These are phyloP conservation scores for Kockovaella imperatae DNA, from an alignment of 768 basidiomycete genomes.

Conservation along the genomic window DNA sequence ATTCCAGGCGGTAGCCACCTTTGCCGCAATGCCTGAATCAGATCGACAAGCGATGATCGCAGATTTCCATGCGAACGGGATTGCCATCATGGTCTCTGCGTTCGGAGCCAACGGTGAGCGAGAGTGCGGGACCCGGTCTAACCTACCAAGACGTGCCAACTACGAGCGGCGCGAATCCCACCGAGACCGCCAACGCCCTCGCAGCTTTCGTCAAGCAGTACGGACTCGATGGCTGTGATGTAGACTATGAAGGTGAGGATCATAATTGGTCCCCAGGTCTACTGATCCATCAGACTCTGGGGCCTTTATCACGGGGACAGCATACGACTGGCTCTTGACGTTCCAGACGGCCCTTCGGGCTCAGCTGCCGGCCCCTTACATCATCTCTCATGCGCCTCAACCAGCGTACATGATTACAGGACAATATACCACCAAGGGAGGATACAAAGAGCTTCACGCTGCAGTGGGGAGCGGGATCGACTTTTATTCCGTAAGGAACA, in stretches of 20 bases:
- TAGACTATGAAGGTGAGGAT: slow-evolving; percentile 54
- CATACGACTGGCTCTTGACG: slow-evolving; percentile 20
- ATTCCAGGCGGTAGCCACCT: slow-evolving; percentile 6
- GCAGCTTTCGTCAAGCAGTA: slow-evolving; percentile 58
- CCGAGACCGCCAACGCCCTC: slow-evolving; percentile 55
- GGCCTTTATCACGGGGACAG: slow-evolving; percentile 9
- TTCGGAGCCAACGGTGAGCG: slow-evolving; percentile 50
- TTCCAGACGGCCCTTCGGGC: slow-evolving; percentile 23
- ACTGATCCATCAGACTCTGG: slow-evolving; percentile 3
- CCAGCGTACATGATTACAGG: too few relatives aligned
- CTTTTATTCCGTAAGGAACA: too few relatives aligned
- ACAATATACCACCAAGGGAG: too few relatives aligned
- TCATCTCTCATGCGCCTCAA: slow-evolving; percentile 32
- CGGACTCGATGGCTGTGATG: slow-evolving; percentile 59
- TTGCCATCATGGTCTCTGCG: slow-evolving; percentile 55
- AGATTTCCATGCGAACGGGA: slow-evolving; percentile 53
- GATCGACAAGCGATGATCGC: slow-evolving; percentile 51
- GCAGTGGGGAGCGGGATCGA: slow-evolving; percentile 49
- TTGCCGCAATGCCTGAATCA: slow-evolving; percentile 44
- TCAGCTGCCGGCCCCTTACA: slow-evolving; percentile 15
- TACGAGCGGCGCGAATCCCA: slow-evolving; percentile 52
- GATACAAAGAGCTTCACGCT: slow-evolving; percentile 52
- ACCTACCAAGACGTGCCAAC: slow-evolving; percentile 50
- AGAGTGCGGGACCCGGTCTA: too few relatives aligned
- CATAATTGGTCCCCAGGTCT: neutral